Evolutionary conservation across 352 stramenopile genomes (phyloP), one percentile per base, ranked within the genome.

Genomic region (Phytophthora meadii): DNA sequence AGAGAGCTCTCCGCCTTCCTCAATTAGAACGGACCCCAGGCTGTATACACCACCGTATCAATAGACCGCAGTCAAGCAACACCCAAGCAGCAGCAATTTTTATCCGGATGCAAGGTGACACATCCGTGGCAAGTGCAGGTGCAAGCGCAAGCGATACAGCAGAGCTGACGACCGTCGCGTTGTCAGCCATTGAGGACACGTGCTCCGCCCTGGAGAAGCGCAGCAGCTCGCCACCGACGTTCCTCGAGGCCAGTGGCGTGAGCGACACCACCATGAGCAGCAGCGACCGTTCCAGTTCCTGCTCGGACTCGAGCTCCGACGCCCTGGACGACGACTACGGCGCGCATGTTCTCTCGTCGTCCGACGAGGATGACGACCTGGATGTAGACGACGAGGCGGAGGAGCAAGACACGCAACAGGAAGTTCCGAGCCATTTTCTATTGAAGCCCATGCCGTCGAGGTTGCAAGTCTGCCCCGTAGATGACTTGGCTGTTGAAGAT

Each of bases 401-500:
- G n/a, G 58, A 72, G 5, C 36, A 63, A 5, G 60, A 78, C n/a
- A 63, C 48, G 11, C 54, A 76, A 3, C 41, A 68, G 8, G 49
- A 76, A n/a, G 25, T 37, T 2, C 17, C 37, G 0, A 70, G 57
- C 30, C 56, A 53, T 34, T 88, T 82, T 30, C 47, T 90, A 30
- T 68, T 93, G 48, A 94, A 94, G 52, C 83, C 85, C 12, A 94
- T 94, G 85, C 59, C 76, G 12, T 82, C 75, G 40, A 71, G 81
- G 60, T 67, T 93, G 5, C 79, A 79, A 17, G 86, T 93, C 22
- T 94, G 86, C 45, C 86, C 86, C 1, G 65, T 90, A 7, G 86
- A 94, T 63, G 86, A 94, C 54, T 39, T 92, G 34, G 86, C 74
- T 5, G 68, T 94, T 5, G 86, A 94, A 54, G 86, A 94, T 15